Evolutionary conservation across 2,329 filamentous ascomycete species (phyloP).

Genomic region (Chaetomium strumarium): DNA sequence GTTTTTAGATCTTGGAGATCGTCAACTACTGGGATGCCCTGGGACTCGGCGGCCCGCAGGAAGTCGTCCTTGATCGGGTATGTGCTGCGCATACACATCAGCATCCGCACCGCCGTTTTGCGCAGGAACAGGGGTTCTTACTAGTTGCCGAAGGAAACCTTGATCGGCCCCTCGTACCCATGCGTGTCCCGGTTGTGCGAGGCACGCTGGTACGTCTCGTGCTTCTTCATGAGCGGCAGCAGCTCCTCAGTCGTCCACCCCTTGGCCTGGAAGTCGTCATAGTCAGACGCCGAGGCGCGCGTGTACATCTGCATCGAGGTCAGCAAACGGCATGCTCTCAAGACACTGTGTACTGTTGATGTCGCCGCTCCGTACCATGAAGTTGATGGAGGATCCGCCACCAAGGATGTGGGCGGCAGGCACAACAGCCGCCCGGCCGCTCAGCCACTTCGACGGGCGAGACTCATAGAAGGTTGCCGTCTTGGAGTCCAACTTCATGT

Average conservation of each 20-base stretch:
- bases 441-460: constrained; percentile 65
- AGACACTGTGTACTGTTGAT: background rate
- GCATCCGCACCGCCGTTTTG: too few relatives aligned
- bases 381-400: constrained; percentile 70
- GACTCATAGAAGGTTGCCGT: constrained; percentile 79
- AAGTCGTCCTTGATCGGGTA: constrained; percentile 74
- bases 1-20: constrained; percentile 68
- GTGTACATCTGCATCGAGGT: constrained; percentile 57
- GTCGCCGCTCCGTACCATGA: constrained; percentile 50
- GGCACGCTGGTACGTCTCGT: constrained; percentile 69
- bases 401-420: constrained; percentile 68
- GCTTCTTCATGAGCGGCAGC: constrained; percentile 71
- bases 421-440: constrained; percentile 66
- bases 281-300: constrained; percentile 64
- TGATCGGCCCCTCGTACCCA: constrained; percentile 74
- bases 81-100: constrained; percentile 36
- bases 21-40: constrained; percentile 60
- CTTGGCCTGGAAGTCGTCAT: constrained; percentile 73
- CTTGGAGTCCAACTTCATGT: constrained; percentile 75
- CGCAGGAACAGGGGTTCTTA: constrained; percentile 18
- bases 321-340: background rate
- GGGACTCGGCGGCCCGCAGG: constrained; percentile 44
- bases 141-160: constrained; percentile 76
- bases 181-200: constrained; percentile 63
- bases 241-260: constrained; percentile 75